Conservation (phyloP, 169 alveolate genomes). For the Cryptosporidium sp. region DNA sequence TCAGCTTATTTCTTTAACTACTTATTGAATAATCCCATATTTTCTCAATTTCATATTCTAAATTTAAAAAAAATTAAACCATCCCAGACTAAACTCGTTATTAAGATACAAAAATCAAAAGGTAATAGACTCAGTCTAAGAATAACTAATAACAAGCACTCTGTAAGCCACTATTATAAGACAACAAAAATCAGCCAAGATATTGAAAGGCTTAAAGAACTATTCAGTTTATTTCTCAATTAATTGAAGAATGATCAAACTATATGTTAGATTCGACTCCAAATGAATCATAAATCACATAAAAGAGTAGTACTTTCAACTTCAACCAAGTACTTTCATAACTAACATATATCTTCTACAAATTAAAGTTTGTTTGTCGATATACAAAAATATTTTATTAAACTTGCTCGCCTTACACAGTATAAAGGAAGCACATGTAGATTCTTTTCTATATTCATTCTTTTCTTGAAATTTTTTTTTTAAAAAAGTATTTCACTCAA, state of each 20-base stretch:
- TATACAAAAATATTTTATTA: neutral
- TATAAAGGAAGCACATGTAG: neutral
- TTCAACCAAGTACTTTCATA: neutral
- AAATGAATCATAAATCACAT: neutral
- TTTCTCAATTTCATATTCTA: too few species aligned
- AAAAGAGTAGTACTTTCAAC: neutral
- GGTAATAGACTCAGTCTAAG: conserved; percentile 35
- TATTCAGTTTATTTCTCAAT: conserved; percentile 22
- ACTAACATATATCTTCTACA: neutral
- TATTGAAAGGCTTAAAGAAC: conserved; percentile 42
- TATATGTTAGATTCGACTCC: neutral
- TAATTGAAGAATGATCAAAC: neutral
- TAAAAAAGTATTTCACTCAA: neutral
- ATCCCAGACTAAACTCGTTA: conserved; percentile 44
- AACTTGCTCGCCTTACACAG: neutral
- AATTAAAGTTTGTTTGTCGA: neutral
- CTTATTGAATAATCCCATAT: neutral
- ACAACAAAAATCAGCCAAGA: conserved; percentile 33
- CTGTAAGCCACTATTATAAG: conserved; percentile 48
- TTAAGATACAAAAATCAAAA: conserved; percentile 48
- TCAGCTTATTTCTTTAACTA: neutral
- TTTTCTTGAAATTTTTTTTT: neutral
- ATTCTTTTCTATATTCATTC: neutral
- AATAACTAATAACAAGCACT: conserved; percentile 57
- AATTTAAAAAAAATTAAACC: neutral